A percentile compares a stretch with the other conserved stretches of the same genome.
These are phyloP conservation scores for Ceratocystis colombiana DNA, from an alignment of 2,329 filamentous ascomycete species.

Conservation along the genomic window DNA sequence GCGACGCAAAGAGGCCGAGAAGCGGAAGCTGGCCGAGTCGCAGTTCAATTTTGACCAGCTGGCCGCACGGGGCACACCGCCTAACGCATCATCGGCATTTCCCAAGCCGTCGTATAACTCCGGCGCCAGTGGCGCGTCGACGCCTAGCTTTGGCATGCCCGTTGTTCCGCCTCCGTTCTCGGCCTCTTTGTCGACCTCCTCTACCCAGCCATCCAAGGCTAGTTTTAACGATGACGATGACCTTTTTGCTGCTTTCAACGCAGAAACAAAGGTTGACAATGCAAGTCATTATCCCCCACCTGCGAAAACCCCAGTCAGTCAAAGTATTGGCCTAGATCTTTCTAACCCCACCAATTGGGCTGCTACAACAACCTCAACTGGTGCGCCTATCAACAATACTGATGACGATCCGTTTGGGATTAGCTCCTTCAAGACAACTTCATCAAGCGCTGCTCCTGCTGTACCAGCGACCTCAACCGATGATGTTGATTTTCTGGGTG, in stretches of 20 bases:
- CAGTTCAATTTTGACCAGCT: slow-evolving; percentile 66
- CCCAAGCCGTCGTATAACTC: slow-evolving; percentile 6
- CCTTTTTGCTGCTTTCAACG: slow-evolving; percentile 57
- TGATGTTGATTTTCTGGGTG: slow-evolving; percentile 56
- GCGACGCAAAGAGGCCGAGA: slow-evolving; percentile 62
- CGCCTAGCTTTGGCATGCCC: slow-evolving; percentile 19
- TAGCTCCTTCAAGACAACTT: slow-evolving; percentile 45
- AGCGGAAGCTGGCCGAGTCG: slow-evolving; percentile 58
- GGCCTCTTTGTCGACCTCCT: background rate
- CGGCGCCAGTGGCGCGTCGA: slow-evolving; percentile 27
- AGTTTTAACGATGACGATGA: slow-evolving; percentile 45
- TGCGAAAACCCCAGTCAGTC: slow-evolving; percentile 32
- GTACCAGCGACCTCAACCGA: slow-evolving; percentile 34
- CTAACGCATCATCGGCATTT: slow-evolving; percentile 35
- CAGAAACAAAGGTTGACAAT: slow-evolving; percentile 56
- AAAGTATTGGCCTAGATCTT: slow-evolving; percentile 40
- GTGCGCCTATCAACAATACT: slow-evolving; percentile 42
- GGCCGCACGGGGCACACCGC: slow-evolving; percentile 51
- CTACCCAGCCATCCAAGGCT: slow-evolving; percentile 12
- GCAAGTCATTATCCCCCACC: slow-evolving; percentile 54
- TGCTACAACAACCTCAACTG: slow-evolving; percentile 31
- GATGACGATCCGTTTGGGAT: slow-evolving; percentile 88
- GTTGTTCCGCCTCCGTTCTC: slow-evolving; percentile 27
- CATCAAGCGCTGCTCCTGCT: slow-evolving; percentile 26
- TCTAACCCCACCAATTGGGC: slow-evolving; percentile 47